phyloP scores from a whole-genome alignment of 2,329 filamentous ascomycete genomes.

The Triangularia setosa region DNA sequence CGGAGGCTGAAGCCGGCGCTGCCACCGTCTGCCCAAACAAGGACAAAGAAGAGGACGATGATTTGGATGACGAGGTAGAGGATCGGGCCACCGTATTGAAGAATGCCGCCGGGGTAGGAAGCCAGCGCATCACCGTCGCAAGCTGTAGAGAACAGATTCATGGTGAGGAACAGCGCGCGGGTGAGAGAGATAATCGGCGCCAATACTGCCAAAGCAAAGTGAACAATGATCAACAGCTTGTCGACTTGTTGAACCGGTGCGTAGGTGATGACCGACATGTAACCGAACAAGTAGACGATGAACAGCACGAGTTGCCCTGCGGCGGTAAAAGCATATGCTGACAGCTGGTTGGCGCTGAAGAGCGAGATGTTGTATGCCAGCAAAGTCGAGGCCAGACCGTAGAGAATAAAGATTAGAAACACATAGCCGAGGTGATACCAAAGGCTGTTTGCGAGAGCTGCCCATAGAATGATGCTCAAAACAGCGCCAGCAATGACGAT shows the following conservation, averaged over 20 bases:
- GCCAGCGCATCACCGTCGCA: slow-evolving; percentile 64
- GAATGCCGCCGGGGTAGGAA: slow-evolving; percentile 65
- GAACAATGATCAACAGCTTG: slow-evolving; percentile 59
- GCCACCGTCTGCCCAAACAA: slow-evolving; percentile 80
- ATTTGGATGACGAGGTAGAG: slow-evolving; percentile 76
- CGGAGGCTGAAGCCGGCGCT: slow-evolving; percentile 55
- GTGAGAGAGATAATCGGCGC: slow-evolving; percentile 75
- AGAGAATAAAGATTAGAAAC: slow-evolving; percentile 76
- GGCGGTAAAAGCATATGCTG: slow-evolving; percentile 78
- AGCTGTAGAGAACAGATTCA: slow-evolving; percentile 80
- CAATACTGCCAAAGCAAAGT: slow-evolving; percentile 70
- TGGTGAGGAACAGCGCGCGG: slow-evolving; percentile 67
- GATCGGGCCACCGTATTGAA: slow-evolving; percentile 78
- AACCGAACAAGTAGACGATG: slow-evolving; percentile 67
- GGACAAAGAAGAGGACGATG: slow-evolving; percentile 63
- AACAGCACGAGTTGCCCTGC: slow-evolving; percentile 71
- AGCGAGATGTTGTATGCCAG: slow-evolving; percentile 79
- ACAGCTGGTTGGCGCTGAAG: slow-evolving; percentile 72
- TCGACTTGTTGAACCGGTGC: slow-evolving; percentile 67
- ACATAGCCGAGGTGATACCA: slow-evolving; percentile 81
- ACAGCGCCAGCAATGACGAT: slow-evolving; percentile 66
- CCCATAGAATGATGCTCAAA: slow-evolving; percentile 66
- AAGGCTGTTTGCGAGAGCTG: slow-evolving; percentile 51
- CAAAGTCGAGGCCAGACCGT: slow-evolving; percentile 72
- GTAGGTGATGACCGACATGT: slow-evolving; percentile 71